Evolutionary conservation across 257 asterid genomes (phyloP).

Genomic region (Petunia secreta): DNA sequence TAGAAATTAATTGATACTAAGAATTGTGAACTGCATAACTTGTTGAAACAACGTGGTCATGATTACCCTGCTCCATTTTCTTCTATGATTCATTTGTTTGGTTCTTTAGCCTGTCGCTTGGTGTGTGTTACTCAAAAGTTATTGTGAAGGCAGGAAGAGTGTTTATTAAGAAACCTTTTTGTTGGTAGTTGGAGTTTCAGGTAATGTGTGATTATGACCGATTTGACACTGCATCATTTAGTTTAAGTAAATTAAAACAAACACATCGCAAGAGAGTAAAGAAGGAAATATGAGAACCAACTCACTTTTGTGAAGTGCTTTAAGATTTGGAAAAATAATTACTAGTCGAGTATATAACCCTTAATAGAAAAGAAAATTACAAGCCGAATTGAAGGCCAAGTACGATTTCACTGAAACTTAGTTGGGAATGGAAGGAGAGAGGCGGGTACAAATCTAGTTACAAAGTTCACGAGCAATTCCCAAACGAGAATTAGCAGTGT

Average conservation of each 20-base stretch:
- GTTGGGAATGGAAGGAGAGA: neutral
- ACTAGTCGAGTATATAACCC: neutral
- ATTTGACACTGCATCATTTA: neutral
- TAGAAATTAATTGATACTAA: neutral
- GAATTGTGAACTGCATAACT: neutral
- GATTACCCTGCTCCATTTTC: neutral
- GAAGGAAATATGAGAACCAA: neutral
- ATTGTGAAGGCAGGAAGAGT: neutral
- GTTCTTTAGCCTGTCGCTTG: too few species aligned
- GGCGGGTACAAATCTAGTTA: constrained; percentile 43
- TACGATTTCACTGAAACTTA: neutral
- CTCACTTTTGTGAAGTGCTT: neutral
- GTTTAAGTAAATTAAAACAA: neutral
- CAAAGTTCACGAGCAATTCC: constrained; percentile 85
- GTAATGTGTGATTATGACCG: neutral
- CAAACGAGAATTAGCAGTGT: constrained; percentile 62
- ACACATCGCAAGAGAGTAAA: neutral
- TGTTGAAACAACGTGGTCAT: too few species aligned
- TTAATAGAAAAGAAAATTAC: too few species aligned
- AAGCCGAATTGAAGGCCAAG: neutral
- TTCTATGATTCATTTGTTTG: neutral
- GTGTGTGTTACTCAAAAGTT: neutral
- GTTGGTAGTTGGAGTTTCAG: neutral
- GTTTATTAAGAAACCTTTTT: neutral
- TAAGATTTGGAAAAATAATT: neutral